A percentile compares a stretch with the other conserved stretches of the same genome.
phyloP scores from a whole-genome alignment of 202 grass and related monocot genomes.

The Carex arenaria region DNA sequence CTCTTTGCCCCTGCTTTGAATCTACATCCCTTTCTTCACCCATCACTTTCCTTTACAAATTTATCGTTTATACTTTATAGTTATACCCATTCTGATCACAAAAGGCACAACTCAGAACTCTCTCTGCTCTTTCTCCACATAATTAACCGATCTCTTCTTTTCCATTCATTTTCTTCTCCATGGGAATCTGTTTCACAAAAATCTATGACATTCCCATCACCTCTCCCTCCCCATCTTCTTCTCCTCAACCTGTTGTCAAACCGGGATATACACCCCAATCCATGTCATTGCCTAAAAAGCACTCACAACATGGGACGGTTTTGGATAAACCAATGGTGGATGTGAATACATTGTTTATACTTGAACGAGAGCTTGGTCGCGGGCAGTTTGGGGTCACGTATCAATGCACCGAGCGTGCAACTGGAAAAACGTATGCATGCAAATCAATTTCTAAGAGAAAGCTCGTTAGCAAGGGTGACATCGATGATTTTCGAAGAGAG shows the following conservation, averaged over 20 bases:
- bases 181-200: slow-evolving; percentile 66
- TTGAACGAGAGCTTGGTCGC: slow-evolving; percentile 56
- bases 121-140: background rate
- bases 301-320: slow-evolving; percentile 11
- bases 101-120: background rate
- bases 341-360: slow-evolving; percentile 36
- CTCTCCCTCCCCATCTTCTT: background rate
- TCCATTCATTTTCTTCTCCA: background rate
- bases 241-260: background rate
- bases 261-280: background rate
- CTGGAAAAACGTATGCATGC: slow-evolving; percentile 59
- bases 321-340: slow-evolving; percentile 51
- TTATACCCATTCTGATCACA: background rate
- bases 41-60: background rate
- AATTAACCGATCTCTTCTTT: background rate
- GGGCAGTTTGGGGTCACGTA: slow-evolving; percentile 85
- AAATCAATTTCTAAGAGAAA: slow-evolving; percentile 82
- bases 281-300: background rate
- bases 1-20: background rate
- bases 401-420: slow-evolving; percentile 61
- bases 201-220: slow-evolving; percentile 52
- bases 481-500: slow-evolving; percentile 72
- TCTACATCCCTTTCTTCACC: background rate
- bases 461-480: slow-evolving; percentile 45
- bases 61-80: background rate